phyloP scores from a whole-genome alignment of 306 rosid species.

The Cicer arietinum region DNA sequence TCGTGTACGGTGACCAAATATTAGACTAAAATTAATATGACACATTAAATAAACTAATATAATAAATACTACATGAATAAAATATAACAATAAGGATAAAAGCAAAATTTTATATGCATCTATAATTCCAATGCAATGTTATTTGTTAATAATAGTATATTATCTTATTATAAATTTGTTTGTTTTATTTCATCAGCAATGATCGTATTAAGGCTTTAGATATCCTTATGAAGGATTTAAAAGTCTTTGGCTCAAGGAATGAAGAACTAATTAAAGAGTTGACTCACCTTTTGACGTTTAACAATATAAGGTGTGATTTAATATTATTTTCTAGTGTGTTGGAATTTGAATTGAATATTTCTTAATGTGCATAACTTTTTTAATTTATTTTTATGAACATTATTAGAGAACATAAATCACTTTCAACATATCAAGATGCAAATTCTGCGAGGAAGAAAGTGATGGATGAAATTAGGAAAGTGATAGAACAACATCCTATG shows the following conservation, averaged over 20 bases:
- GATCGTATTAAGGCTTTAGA: conserved; percentile 39
- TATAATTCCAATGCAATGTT: not conserved
- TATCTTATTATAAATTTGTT: not conserved
- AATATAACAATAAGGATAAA: not conserved
- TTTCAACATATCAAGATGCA: conserved; percentile 39
- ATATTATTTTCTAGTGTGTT: not conserved
- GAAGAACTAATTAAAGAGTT: conserved; percentile 21
- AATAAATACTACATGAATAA: not conserved
- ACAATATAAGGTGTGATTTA: conserved; percentile 44
- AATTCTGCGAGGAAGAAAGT: conserved; percentile 28
- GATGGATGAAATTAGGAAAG: conserved; percentile 7
- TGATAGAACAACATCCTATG: conserved; percentile 38
- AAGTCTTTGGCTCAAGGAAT: conserved; percentile 22
- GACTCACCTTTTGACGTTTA: conserved; percentile 12
- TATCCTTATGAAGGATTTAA: conserved; percentile 44
- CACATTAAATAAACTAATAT: too few relatives aligned
- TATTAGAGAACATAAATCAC: conserved; percentile 37
- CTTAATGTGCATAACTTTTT: not conserved
- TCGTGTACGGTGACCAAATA: too few relatives aligned
- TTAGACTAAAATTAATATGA: too few relatives aligned
- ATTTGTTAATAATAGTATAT: not conserved
- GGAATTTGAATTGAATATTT: not conserved
- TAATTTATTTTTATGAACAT: not conserved
- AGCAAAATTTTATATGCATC: not conserved
- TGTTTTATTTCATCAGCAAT: conserved; percentile 35